Percentiles rank a stretch among this genome's conserved stretches.
These are phyloP conservation scores for Desmodesmus armatus DNA, from an alignment of 139 green algal genomes.

Conservation along the genomic window DNA sequence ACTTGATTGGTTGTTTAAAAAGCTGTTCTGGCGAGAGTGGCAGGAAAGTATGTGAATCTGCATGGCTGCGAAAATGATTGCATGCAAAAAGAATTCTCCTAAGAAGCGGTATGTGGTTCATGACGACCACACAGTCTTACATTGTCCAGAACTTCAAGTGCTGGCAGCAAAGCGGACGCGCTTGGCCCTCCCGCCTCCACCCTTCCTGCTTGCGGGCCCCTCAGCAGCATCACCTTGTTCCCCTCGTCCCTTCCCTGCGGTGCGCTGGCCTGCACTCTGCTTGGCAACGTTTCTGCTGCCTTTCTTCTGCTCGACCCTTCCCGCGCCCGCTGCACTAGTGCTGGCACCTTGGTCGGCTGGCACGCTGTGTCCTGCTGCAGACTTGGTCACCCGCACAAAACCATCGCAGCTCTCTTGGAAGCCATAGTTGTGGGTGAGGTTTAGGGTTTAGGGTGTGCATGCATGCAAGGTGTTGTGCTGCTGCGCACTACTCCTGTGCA, in stretches of 20 bases:
- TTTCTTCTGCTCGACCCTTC: background rate
- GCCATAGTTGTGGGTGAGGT: constrained; percentile 56
- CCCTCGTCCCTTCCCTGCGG: background rate
- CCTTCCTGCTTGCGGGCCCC: background rate
- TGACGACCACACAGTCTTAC: too few relatives aligned
- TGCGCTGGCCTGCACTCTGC: background rate
- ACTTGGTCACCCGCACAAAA: constrained; percentile 42
- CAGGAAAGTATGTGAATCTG: too few relatives aligned
- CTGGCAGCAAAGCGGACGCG: too few relatives aligned
- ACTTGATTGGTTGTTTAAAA: too few relatives aligned
- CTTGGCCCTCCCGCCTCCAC: too few relatives aligned
- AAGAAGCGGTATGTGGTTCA: too few relatives aligned
- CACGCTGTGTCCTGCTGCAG: background rate
- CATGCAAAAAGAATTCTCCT: too few relatives aligned
- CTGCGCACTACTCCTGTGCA: too few relatives aligned
- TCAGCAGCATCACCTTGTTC: background rate
- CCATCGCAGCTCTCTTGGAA: constrained; percentile 57
- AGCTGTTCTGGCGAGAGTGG: too few relatives aligned
- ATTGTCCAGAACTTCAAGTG: too few relatives aligned
- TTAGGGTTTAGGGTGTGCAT: constrained; percentile 51
- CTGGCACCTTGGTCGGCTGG: background rate
- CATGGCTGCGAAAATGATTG: too few relatives aligned
- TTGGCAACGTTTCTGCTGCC: background rate
- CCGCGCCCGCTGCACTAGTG: background rate
- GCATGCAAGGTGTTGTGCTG: too few relatives aligned